phyloP scores from a whole-genome alignment of 2,329 filamentous ascomycete genomes.

The Clonostachys solani region DNA sequence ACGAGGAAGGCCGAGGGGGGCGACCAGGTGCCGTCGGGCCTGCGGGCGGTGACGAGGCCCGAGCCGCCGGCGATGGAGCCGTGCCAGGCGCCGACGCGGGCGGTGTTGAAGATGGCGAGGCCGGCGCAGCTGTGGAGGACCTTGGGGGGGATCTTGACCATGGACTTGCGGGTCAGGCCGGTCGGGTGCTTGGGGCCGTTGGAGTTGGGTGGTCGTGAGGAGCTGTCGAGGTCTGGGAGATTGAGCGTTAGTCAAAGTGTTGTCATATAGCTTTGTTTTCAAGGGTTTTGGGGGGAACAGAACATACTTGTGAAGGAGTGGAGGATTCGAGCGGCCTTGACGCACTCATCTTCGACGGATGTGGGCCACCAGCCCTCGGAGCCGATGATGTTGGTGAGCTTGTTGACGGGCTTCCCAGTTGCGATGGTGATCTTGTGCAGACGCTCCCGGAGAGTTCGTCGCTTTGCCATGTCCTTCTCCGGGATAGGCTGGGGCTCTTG shows the following conservation, averaged over 20 bases:
- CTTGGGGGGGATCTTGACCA: constrained; percentile 29
- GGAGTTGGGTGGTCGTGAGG: constrained; percentile 8
- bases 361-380: constrained; percentile 75
- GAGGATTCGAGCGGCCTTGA: constrained; percentile 72
- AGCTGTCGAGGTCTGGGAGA: background rate
- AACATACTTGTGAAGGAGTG: constrained; percentile 63
- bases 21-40: constrained; percentile 60
- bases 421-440: constrained; percentile 66
- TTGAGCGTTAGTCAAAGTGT: constrained; percentile 3
- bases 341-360: constrained; percentile 67
- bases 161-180: constrained; percentile 22
- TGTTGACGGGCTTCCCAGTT: constrained; percentile 62
- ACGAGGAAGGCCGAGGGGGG: constrained; percentile 69
- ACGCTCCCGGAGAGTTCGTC: constrained; percentile 25
- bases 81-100: constrained; percentile 53
- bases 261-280: background rate
- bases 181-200: constrained; percentile 21
- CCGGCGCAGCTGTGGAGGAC: constrained; percentile 52
- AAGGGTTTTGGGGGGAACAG: background rate
- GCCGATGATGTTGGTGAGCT: constrained; percentile 63
- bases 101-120: constrained; percentile 60
- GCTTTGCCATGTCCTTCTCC: too few relatives aligned
- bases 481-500: too few relatives aligned
- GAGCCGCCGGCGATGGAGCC: constrained; percentile 55
- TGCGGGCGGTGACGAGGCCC: constrained; percentile 54